Evolutionary conservation across 1,139 yeast genomes (phyloP), one percentile per base, ranked within the genome.

Genomic region (Geotrichum citri-aurantii): DNA sequence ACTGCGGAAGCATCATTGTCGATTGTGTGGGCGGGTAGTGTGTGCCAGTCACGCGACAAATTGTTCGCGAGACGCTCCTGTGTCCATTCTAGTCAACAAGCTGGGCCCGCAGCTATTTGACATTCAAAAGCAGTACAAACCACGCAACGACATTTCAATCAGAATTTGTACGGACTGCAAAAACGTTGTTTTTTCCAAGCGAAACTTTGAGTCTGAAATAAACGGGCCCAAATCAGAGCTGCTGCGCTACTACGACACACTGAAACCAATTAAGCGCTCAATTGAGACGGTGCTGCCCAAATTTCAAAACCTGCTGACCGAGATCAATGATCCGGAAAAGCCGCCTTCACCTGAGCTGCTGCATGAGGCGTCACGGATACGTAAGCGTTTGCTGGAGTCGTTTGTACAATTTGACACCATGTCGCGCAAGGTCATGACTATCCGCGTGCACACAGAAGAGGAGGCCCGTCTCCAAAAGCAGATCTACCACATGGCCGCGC

Each of bases 1-100:
- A 5, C 69, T 82, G 23, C 77, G 97, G 59, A 90, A 88, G 65
- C 98, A 93, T 69, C 97, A 90, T 69, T 90, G 97, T 69, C 76
- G 96, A 40, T 71, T 89, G 40, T 93, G 98, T 74, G 98, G 98
- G 0, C 69, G 73, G 37, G 81, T 88, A 1, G 91, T 90, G 0
- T 92, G 98, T 73, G 95, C 88, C 47, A 86, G 85, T 66, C 68
- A 79, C 0, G 66, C 66, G 1, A 76, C 79, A 0, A 81, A 77
- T 5, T 92, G 98, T 70, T 89, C 97, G 0, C 81, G 85, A 66
- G 81, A 84, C 60, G 85, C 89, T 0, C 90, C 92, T 0, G 66
- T 87, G 1, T 70, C 75, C 6, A 71, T 80, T 10, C 70, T 88
- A 23, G 71, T 82, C 11, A 77, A 75, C 21, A 73, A 73, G 57